Conservation (phyloP, 2,329 filamentous ascomycete species). For the Hymenoscyphus albidus region DNA sequence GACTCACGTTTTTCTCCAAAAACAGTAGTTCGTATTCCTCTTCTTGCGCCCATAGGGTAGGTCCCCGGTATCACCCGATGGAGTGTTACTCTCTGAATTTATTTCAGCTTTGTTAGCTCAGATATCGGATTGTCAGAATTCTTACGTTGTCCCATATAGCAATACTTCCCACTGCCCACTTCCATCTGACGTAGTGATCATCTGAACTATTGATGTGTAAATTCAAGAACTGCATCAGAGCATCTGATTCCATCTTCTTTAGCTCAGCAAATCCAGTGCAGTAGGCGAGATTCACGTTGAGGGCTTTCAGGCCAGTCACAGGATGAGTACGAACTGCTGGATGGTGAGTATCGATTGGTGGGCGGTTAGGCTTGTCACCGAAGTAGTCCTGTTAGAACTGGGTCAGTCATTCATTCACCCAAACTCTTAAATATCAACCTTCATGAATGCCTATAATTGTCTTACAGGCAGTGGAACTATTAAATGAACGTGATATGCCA, state of each 20-base stretch:
- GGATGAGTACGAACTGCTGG: slow-evolving; percentile 33
- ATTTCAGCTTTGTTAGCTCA: slow-evolving; percentile 12
- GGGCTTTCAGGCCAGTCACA: slow-evolving; percentile 28
- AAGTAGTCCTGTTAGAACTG: slow-evolving; percentile 20
- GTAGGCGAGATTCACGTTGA: slow-evolving; percentile 27
- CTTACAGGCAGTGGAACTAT: too few species aligned
- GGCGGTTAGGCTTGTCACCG: slow-evolving; percentile 26
- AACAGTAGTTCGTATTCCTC: slow-evolving; percentile 27
- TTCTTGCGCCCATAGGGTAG: slow-evolving; percentile 19
- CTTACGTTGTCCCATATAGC: slow-evolving; percentile 32
- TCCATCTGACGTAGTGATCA: slow-evolving; percentile 31
- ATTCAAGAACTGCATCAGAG: slow-evolving; percentile 26
- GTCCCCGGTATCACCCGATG: slow-evolving; percentile 29
- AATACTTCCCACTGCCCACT: slow-evolving; percentile 27
- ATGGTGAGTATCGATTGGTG: slow-evolving; percentile 32
- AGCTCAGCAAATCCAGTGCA: slow-evolving; percentile 28
- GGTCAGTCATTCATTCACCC: background rate
- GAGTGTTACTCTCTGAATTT: slow-evolving; percentile 19
- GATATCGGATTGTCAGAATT: background rate
- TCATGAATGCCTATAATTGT: too few species aligned
- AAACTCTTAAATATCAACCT: too few species aligned
- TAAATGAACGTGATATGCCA: too few species aligned
- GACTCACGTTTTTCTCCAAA: slow-evolving; percentile 31
- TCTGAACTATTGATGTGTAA: slow-evolving; percentile 26
- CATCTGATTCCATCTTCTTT: slow-evolving; percentile 28